These are phyloP conservation scores for Theileria orientalis DNA, from an alignment of 169 alveolate species.

Conservation along the genomic window DNA sequence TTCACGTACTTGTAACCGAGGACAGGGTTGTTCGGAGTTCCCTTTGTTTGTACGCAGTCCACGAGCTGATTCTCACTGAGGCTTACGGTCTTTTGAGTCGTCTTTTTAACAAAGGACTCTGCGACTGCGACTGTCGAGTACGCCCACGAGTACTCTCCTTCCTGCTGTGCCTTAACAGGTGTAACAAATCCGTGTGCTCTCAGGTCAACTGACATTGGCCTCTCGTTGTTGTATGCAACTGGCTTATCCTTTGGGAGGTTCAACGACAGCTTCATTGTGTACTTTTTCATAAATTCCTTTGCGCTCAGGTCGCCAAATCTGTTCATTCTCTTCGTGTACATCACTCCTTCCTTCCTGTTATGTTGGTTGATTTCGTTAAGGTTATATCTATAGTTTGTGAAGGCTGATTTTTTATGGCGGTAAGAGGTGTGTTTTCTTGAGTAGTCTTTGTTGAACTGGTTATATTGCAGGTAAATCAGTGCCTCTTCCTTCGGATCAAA, in stretches of 20 bases:
- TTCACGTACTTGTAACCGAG: slow-evolving; percentile 73
- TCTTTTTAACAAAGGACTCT: slow-evolving; percentile 72
- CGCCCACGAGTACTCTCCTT: slow-evolving; percentile 86
- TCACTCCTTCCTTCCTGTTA: slow-evolving; percentile 17
- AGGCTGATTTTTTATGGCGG: slow-evolving; percentile 19
- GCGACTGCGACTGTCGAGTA: slow-evolving; percentile 78
- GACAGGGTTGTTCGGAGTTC: slow-evolving; percentile 77
- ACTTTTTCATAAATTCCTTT: slow-evolving; percentile 50
- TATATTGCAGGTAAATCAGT: slow-evolving; percentile 18
- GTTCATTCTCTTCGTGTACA: slow-evolving; percentile 52
- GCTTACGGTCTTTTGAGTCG: slow-evolving; percentile 29
- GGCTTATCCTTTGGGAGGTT: slow-evolving; percentile 15
- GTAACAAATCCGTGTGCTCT: slow-evolving; percentile 68
- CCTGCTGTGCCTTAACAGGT: slow-evolving; percentile 80
- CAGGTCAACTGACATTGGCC: slow-evolving; percentile 64
- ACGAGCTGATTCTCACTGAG: slow-evolving; percentile 86
- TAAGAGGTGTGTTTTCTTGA: slow-evolving; percentile 4
- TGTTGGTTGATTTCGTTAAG: slow-evolving; percentile 22
- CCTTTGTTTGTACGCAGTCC: slow-evolving; percentile 76
- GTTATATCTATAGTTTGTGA: slow-evolving; percentile 22
- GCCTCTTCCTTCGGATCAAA: slow-evolving; percentile 6
- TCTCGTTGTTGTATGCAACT: slow-evolving; percentile 8
- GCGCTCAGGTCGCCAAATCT: slow-evolving; percentile 58
- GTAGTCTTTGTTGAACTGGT: slow-evolving; percentile 28
- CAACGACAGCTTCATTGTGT: background rate